Base-by-base conservation (phyloP, 83 land plant species). In the Picea engelmannii region DNA sequence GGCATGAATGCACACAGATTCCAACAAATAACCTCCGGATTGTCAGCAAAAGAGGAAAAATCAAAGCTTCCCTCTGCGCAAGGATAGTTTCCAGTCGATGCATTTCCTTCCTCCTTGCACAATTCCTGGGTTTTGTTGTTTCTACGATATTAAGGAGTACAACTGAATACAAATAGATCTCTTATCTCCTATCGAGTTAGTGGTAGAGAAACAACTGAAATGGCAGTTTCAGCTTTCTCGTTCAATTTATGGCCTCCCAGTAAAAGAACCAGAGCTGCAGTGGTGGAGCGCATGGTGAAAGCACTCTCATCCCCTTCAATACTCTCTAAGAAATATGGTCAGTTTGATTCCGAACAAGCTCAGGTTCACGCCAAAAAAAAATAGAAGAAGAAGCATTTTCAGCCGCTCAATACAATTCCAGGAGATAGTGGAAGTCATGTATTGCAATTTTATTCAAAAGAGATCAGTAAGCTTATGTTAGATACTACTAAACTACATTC, bases 191-290 rank as follows among this genome's bases (percentile, higher is more conserved):
- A 1, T 9, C 10, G 55, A 49, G 55, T 49, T 49, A 49, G 55
- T 49, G 55, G 55, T 49, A 49, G 12, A 49, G 55, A 11, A 49
- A 49, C 55, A 49, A 49, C 55, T 12, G 12, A 62, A 79, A 79
- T 79, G 81, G 69, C 73, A 44, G 66, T 40, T 40, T 62, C 81
- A 21, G n/a, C 21, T 10, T 21, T 65, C 55, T 49, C 83, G 21
- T 75, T 89, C 83, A 88, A 78, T 79, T 85, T 92, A 76, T 92
- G 94, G 94, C 94, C 94, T 20, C 94, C 94, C 16, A 79, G 83
- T 59, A 84, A 89, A 82, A 89, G 92, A 70, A 92, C 92, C 9
- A 91, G 92, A 66, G 89, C 86, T 76, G 92, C 94, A 49, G 92
- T 92, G 31, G 65, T 81, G 16, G n/a, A n/a, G n/a, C n/a, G n/a